Conservation (phyloP, 2,329 filamentous ascomycete species). For the Penicillium vulpinum region DNA sequence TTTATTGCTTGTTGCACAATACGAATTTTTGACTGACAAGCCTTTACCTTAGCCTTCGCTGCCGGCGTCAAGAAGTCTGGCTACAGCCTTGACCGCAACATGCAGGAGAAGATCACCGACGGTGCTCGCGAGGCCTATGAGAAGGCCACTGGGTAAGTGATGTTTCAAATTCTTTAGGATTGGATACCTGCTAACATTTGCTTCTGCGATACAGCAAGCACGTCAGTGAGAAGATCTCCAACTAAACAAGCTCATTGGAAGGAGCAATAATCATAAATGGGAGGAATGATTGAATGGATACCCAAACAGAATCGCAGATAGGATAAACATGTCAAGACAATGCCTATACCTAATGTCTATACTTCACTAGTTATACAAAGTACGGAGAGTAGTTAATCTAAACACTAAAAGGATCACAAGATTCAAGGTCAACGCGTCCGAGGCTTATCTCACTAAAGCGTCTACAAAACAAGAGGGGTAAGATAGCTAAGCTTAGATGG, state of each 20-base stretch:
- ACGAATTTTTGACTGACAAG: background rate
- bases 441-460: background rate
- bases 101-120: constrained; percentile 9
- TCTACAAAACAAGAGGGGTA: background rate
- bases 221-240: background rate
- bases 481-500: background rate
- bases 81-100: background rate
- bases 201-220: background rate
- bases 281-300: background rate
- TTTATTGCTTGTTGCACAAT: too few species aligned
- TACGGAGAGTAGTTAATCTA: too few species aligned
- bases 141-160: constrained; percentile 5
- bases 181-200: background rate
- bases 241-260: background rate
- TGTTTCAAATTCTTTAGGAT: background rate
- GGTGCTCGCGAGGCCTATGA: constrained; percentile 2
- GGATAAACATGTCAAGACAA: background rate
- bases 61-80: constrained; percentile 3
- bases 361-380: too few species aligned
- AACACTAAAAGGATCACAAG: background rate
- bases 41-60: background rate
- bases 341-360: background rate
- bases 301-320: background rate
- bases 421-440: background rate
- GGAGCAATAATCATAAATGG: background rate